Conservation (phyloP, 1,284 basidiomycete genomes). For the Coriolopsis trogii region DNA sequence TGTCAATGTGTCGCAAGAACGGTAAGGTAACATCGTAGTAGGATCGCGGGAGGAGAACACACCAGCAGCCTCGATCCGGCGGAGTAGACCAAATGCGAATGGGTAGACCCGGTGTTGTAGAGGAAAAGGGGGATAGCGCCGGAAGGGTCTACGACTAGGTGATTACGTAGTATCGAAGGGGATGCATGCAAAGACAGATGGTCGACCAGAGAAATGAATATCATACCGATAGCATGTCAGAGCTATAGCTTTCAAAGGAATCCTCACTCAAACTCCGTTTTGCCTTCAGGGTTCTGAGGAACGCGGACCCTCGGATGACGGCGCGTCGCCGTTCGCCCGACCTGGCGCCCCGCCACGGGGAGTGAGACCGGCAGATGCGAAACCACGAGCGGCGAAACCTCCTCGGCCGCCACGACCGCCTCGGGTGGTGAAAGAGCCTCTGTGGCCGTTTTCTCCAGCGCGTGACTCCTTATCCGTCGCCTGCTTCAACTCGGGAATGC, state of each 20-base stretch:
- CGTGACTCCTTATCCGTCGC: conserved; percentile 70
- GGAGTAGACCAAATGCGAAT: too few relatives aligned
- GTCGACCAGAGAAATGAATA: not conserved
- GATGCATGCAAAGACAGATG: conserved; percentile 9
- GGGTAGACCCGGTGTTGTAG: too few relatives aligned
- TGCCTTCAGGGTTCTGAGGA: too few relatives aligned
- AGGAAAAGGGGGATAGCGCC: conserved; percentile 5
- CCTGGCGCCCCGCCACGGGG: conserved; percentile 38
- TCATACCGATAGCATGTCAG: conserved; percentile 7
- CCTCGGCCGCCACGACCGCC: conserved; percentile 58
- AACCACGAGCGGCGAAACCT: conserved; percentile 64
- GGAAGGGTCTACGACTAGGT: conserved; percentile 6
- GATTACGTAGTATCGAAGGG: conserved; percentile 14
- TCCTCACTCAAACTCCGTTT: not conserved
- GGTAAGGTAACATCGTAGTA: too few relatives aligned
- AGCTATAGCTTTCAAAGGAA: not conserved
- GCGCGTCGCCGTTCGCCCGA: conserved; percentile 35
- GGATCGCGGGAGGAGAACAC: too few relatives aligned
- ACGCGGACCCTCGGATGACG: conserved; percentile 16
- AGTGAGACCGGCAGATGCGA: conserved; percentile 71
- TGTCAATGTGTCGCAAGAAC: too few relatives aligned
- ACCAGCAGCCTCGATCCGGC: too few relatives aligned
- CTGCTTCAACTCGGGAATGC: conserved; percentile 63
- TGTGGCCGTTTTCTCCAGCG: conserved; percentile 36
- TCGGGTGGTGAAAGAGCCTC: conserved; percentile 45